Conservation (phyloP, 768 basidiomycete species). For the Suillus alpinus region DNA sequence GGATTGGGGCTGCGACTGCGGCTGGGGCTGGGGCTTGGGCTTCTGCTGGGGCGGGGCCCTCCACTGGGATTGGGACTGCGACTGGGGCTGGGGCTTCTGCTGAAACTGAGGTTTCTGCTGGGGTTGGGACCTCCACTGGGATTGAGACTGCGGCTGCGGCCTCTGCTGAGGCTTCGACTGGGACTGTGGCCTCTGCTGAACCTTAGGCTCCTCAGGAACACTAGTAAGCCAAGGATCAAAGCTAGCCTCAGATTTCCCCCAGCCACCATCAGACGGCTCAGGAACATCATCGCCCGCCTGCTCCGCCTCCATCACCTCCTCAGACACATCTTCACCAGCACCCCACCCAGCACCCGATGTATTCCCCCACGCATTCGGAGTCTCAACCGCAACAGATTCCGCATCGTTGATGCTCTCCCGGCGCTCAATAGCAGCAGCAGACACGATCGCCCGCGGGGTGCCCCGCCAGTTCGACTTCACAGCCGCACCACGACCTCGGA, state of each 20-base stretch:
- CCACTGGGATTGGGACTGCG: neutral
- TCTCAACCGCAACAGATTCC: neutral
- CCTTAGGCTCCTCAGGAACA: neutral
- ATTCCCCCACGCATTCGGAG: slow-evolving; percentile 20
- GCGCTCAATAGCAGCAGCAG: slow-evolving; percentile 22
- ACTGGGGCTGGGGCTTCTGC: neutral
- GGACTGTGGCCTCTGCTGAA: neutral
- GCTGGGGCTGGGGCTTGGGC: neutral
- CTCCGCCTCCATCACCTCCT: neutral
- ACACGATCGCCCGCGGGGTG: slow-evolving; percentile 23
- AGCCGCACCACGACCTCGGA: slow-evolving; percentile 28
- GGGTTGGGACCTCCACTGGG: neutral
- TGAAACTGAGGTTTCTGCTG: neutral
- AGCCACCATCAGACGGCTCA: slow-evolving; percentile 18
- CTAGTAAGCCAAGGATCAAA: slow-evolving; percentile 24
- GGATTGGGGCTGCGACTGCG: slow-evolving; percentile 6
- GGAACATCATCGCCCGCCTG: slow-evolving; percentile 3
- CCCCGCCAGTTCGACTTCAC: slow-evolving; percentile 32
- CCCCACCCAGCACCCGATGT: slow-evolving; percentile 8
- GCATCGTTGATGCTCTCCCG: slow-evolving; percentile 15
- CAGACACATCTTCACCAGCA: slow-evolving; percentile 5
- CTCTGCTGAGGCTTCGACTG: neutral
- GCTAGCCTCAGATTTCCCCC: slow-evolving; percentile 18
- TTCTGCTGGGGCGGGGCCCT: neutral
- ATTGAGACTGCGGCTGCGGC: neutral